Percentiles rank a stretch among this genome's conserved stretches.
Conservation (phyloP, 1,284 basidiomycete species). For the Irpex sp. region DNA sequence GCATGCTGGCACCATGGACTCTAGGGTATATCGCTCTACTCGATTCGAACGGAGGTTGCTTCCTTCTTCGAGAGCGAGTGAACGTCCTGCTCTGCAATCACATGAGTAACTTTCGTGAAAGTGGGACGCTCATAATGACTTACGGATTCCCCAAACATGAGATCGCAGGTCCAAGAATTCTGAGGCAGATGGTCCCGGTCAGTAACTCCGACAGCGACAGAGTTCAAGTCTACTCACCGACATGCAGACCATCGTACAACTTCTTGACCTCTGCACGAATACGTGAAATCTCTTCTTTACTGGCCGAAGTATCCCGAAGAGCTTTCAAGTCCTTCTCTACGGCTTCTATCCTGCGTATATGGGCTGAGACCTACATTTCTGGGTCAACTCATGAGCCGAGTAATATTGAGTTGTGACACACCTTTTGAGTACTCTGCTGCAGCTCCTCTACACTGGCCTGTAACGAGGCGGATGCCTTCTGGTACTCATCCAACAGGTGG, state of each 20-base stretch:
- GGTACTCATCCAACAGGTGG: conserved; percentile 87
- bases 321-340: conserved; percentile 88
- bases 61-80: conserved; percentile 70
- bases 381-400: background rate
- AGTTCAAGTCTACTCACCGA: conserved; percentile 45
- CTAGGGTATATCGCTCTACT: conserved; percentile 18
- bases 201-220: background rate
- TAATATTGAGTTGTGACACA: conserved; percentile 20
- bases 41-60: conserved; percentile 46
- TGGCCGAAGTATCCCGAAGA: conserved; percentile 59
- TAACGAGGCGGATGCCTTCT: conserved; percentile 77
- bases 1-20: background rate
- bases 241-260: conserved; percentile 75
- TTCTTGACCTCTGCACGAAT: conserved; percentile 83
- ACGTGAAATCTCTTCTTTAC: conserved; percentile 76
- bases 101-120: conserved; percentile 10
- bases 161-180: conserved; percentile 76
- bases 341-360: conserved; percentile 80
- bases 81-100: conserved; percentile 70
- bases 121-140: conserved; percentile 31
- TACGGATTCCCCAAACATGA: conserved; percentile 82
- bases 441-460: conserved; percentile 87
- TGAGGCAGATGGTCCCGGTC: background rate
- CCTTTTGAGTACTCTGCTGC: conserved; percentile 81
- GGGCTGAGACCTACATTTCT: conserved; percentile 68